A percentile compares a stretch with the other conserved stretches of the same genome.
These are phyloP conservation scores for Ceratocystis harringtonii DNA, from an alignment of 2,329 filamentous ascomycete species.

Conservation along the genomic window DNA sequence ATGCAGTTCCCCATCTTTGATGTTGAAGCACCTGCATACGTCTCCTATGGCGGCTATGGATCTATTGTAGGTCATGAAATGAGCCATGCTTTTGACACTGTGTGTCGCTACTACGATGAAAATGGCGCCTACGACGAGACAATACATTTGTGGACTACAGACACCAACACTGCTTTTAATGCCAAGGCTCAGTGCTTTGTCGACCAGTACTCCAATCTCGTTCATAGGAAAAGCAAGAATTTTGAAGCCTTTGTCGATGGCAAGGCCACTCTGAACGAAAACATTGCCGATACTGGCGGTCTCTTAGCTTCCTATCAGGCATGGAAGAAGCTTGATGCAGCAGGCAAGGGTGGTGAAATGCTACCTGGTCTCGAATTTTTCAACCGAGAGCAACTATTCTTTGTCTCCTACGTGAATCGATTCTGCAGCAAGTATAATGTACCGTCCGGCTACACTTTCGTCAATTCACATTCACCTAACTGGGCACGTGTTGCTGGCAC, in stretches of 20 bases:
- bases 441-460: constrained; percentile 42
- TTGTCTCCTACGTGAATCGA: constrained; percentile 46
- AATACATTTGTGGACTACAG: constrained; percentile 44
- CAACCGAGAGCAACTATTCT: constrained; percentile 55
- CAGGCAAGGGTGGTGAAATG: constrained; percentile 31
- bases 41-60: constrained; percentile 55
- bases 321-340: constrained; percentile 45
- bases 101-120: constrained; percentile 48
- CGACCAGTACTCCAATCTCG: constrained; percentile 39
- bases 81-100: constrained; percentile 54
- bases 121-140: constrained; percentile 44
- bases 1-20: constrained; percentile 56
- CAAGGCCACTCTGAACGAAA: constrained; percentile 49
- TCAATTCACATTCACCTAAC: constrained; percentile 50
- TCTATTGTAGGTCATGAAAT: constrained; percentile 54
- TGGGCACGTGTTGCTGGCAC: constrained; percentile 47
- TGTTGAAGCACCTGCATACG: constrained; percentile 44
- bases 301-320: constrained; percentile 47
- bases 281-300: constrained; percentile 57
- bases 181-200: constrained; percentile 49
- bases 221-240: neutral
- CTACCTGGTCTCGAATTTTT: constrained; percentile 49
- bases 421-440: constrained; percentile 53
- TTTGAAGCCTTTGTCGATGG: constrained; percentile 48
- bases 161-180: constrained; percentile 42